These are phyloP conservation scores for Myxozyma mucilagina DNA, from an alignment of 805 yeast genomes.

Conservation along the genomic window DNA sequence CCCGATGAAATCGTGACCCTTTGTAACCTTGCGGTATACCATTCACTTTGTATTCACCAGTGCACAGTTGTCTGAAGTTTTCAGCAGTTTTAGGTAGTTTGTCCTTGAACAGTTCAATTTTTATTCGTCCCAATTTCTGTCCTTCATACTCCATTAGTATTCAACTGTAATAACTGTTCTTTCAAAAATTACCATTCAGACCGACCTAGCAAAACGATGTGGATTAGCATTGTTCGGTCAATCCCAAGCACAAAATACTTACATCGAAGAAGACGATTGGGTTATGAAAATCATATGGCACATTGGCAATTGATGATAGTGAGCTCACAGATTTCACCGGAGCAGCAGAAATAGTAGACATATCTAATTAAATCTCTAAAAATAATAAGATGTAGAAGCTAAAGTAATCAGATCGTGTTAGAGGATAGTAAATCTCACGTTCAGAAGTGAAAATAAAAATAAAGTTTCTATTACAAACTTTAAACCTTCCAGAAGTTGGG, in stretches of 20 bases:
- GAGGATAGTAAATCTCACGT: too few species aligned
- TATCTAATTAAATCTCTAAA: background rate
- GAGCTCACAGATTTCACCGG: background rate
- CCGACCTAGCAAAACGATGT: constrained; percentile 31
- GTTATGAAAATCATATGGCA: constrained; percentile 31
- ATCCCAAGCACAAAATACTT: background rate
- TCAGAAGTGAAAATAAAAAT: too few species aligned
- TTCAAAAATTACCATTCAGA: constrained; percentile 35
- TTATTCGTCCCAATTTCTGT: constrained; percentile 46
- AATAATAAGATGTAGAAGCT: too few species aligned
- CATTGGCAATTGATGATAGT: background rate
- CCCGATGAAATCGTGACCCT: constrained; percentile 29
- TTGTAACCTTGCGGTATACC: constrained; percentile 50
- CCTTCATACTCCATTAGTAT: constrained; percentile 23
- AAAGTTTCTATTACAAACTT: too few species aligned
- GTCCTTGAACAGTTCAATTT: constrained; percentile 47
- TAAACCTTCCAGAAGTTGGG: too few species aligned
- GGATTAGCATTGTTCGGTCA: constrained; percentile 21
- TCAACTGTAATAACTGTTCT: background rate
- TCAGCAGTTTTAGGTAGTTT: constrained; percentile 50
- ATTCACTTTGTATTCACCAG: constrained; percentile 48
- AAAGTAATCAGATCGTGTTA: too few species aligned
- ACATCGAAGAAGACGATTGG: constrained; percentile 49
- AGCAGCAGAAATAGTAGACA: constrained; percentile 4
- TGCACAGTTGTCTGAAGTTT: constrained; percentile 55